Conservation (phyloP, 2,329 filamentous ascomycete species). For the Fusarium hostae region DNA sequence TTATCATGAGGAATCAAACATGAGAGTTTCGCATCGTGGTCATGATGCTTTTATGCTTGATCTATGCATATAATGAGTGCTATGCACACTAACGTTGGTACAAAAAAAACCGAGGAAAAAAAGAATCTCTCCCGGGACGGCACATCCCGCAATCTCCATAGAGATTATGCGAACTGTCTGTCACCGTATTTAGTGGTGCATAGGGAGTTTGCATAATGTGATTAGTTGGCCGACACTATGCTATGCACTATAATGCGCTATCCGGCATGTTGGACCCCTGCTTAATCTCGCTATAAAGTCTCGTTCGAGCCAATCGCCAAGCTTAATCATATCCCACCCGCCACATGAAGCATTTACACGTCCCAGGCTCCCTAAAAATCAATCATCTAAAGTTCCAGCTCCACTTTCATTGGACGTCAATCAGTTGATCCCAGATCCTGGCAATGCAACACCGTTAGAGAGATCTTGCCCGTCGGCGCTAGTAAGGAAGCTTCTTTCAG, state of each 20-base stretch:
- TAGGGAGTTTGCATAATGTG: slow-evolving; percentile 6
- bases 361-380: background rate
- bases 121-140: background rate
- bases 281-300: slow-evolving; percentile 36
- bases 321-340: background rate
- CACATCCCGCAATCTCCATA: slow-evolving; percentile 9
- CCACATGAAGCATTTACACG: slow-evolving; percentile 5
- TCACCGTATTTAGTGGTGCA: background rate
- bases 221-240: slow-evolving; percentile 13
- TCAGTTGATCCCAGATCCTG: slow-evolving; percentile 11
- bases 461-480: slow-evolving; percentile 22
- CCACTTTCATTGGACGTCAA: background rate
- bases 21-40: background rate
- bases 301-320: slow-evolving; percentile 20
- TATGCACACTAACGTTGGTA: background rate
- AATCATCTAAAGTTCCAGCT: slow-evolving; percentile 4
- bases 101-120: background rate
- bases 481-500: slow-evolving; percentile 10
- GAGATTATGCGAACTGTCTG: background rate
- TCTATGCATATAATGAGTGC: background rate
- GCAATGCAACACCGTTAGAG: slow-evolving; percentile 34
- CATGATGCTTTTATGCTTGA: background rate
- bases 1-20: background rate
- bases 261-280: slow-evolving; percentile 22
- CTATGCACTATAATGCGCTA: background rate